phyloP scores from a whole-genome alignment of 495 filamentous ascomycete species.

The Penicillium fimorum region DNA sequence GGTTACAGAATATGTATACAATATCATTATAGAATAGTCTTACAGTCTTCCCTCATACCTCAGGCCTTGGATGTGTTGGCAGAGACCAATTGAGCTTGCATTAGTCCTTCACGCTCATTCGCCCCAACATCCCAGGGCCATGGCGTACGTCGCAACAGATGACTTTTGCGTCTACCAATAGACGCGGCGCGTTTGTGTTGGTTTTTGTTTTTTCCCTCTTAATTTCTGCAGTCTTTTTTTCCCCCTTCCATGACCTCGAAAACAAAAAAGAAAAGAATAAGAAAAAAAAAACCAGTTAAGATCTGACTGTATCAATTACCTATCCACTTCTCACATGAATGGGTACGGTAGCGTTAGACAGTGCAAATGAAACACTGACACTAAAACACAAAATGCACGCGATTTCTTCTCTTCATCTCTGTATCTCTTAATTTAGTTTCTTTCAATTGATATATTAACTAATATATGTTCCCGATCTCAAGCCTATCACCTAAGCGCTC shows the following conservation, averaged over 20 bases:
- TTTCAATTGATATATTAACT: constrained; percentile 15
- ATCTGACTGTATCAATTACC: constrained; percentile 1
- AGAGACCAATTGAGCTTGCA: constrained; percentile 26
- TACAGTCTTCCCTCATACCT: constrained; percentile 9
- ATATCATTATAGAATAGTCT: neutral
- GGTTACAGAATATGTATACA: no score
- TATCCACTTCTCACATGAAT: constrained; percentile 15
- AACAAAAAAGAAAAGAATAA: neutral
- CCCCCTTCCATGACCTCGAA: neutral
- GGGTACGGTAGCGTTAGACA: neutral
- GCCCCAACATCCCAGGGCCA: constrained; percentile 18
- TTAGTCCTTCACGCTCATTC: constrained; percentile 24
- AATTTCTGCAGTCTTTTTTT: neutral
- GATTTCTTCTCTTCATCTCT: constrained; percentile 8
- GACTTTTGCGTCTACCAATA: constrained; percentile 30
- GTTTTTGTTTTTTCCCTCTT: constrained; percentile 17
- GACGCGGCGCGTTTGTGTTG: constrained; percentile 32
- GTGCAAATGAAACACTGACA: constrained; percentile 16
- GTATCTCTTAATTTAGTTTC: no score
- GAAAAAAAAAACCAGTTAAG: neutral
- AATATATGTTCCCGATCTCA: constrained; percentile 17
- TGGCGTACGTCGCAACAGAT: constrained; percentile 27
- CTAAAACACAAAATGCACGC: constrained; percentile 22
- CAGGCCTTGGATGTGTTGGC: constrained; percentile 24
- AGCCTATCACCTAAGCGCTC: constrained; percentile 19